Percentiles rank a stretch among this genome's conserved stretches.
These are phyloP conservation scores for Neodidymelliopsis sp. DNA, from an alignment of 2,329 filamentous ascomycete species.

Conservation along the genomic window DNA sequence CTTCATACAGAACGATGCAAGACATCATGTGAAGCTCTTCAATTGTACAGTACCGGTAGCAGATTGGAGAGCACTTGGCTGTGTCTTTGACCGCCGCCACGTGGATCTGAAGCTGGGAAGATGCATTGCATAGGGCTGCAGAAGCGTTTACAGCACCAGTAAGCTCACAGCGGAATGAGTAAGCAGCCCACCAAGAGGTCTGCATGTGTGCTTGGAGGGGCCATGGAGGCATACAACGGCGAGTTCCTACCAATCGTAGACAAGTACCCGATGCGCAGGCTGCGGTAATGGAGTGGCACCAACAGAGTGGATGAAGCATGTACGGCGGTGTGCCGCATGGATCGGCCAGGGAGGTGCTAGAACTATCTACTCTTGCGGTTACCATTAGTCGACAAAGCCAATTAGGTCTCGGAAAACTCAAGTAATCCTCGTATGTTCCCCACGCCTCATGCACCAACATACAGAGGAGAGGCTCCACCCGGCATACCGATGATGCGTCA, in stretches of 20 bases:
- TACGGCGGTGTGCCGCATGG: constrained; percentile 5
- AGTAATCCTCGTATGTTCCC: neutral
- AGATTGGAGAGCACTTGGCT: too few relatives aligned
- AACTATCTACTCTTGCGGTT: neutral
- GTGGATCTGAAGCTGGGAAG: constrained; percentile 8
- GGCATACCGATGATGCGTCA: neutral
- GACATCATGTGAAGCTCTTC: neutral
- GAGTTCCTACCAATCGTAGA: neutral
- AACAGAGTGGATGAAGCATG: constrained; percentile 6
- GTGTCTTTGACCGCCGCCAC: constrained; percentile 10
- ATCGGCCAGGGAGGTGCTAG: neutral
- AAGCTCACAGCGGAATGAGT: constrained; percentile 7
- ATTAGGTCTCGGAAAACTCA: neutral
- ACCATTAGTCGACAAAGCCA: neutral
- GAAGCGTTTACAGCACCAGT: neutral
- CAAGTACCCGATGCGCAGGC: neutral
- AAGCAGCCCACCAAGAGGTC: constrained; percentile 9
- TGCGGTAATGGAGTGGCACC: neutral
- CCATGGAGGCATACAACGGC: neutral
- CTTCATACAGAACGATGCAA: too few relatives aligned
- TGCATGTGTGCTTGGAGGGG: neutral
- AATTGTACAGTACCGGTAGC: too few relatives aligned
- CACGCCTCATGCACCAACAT: neutral
- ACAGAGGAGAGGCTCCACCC: neutral
- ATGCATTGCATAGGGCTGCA: constrained; percentile 21